Base-by-base conservation (phyloP, 768 basidiomycete species). In the Tricholoma matsutake region DNA sequence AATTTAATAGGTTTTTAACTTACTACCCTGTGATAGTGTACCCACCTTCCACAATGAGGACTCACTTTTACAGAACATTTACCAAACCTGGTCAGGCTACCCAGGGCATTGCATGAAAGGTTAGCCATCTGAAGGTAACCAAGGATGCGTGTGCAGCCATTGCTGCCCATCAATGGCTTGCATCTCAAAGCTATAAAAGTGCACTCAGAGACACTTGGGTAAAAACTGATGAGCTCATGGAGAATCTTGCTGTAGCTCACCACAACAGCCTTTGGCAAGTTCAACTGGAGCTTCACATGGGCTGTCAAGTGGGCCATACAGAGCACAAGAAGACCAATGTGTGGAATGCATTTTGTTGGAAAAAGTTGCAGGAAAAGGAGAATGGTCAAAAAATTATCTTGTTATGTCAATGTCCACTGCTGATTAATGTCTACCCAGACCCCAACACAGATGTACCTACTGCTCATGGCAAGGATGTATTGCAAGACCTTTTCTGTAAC, bases 221-320 rank as follows among this genome's bases (percentile, higher is more conserved):
- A n/a, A 37, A 34, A 28, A 57, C 41, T 37, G 56, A 41, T 14
- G 25, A 34, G 14, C 14, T 41, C 8, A 39, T 43, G 3, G 28
- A 16, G 29, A 22, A 51, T 20, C 25, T 64, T 49, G 60, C 63
- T 13, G n/a, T 11, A 16, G 29, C 14, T 10, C 63, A 61, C 25
- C 31, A 25, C 25, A 63, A 61, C 28, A 60, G 59, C 47, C 35
- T 60, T 6, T 28, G 39, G 22, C 62, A 32, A 29, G 60, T 64
- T 34, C 47, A 60, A 34, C n/a, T 20, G n/a, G 59, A 56, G 25
- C 47, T 64, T 43, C 56, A 58, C 37, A 35, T 58, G 35, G 45
- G 49, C n/a, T 16, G 4, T 1, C 60, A 39, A 25, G 10, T 39
- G 37, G 4, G 11, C 14, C 37, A 20, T 13, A 39, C 41, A 11